Percentiles rank a stretch among this genome's conserved stretches.
Evolutionary conservation across 192 early-diverging fungal genomes (phyloP).

Genomic region (Coemansia sp.): DNA sequence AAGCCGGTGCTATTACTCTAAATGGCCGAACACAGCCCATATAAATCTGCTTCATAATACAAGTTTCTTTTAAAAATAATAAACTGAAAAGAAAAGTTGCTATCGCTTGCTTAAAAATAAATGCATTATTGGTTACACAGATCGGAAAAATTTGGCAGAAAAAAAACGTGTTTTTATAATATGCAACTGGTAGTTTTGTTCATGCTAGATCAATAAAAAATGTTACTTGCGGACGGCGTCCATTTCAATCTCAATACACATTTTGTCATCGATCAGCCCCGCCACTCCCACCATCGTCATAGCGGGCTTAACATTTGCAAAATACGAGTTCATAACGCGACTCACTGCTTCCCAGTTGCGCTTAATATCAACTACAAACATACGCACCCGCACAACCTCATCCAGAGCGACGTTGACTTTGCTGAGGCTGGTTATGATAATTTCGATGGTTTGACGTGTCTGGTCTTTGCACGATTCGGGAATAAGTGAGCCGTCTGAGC

Average conservation of each 20-base stretch:
- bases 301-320: conserved; percentile 22
- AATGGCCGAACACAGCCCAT: too few relatives aligned
- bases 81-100: too few relatives aligned
- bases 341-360: conserved; percentile 38
- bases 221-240: conserved; percentile 28
- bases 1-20: too few relatives aligned
- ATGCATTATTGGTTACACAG: too few relatives aligned
- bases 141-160: too few relatives aligned
- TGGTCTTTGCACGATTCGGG: conserved; percentile 7
- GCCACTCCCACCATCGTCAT: conserved; percentile 49
- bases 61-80: too few relatives aligned
- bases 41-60: too few relatives aligned
- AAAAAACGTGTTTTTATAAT: too few relatives aligned
- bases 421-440: conserved; percentile 15
- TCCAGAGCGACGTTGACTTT: conserved; percentile 10
- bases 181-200: too few relatives aligned
- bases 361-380: conserved; percentile 44
- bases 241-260: conserved; percentile 52
- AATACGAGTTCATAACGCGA: conserved; percentile 29
- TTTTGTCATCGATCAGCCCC: conserved; percentile 33
- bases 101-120: too few relatives aligned
- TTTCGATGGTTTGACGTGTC: conserved; percentile 23
- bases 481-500: conserved; percentile 22
- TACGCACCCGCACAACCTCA: conserved; percentile 38
- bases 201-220: too few relatives aligned